Base-by-base conservation (phyloP, 2,329 filamentous ascomycete species). In the Aspergillus sergii region DNA sequence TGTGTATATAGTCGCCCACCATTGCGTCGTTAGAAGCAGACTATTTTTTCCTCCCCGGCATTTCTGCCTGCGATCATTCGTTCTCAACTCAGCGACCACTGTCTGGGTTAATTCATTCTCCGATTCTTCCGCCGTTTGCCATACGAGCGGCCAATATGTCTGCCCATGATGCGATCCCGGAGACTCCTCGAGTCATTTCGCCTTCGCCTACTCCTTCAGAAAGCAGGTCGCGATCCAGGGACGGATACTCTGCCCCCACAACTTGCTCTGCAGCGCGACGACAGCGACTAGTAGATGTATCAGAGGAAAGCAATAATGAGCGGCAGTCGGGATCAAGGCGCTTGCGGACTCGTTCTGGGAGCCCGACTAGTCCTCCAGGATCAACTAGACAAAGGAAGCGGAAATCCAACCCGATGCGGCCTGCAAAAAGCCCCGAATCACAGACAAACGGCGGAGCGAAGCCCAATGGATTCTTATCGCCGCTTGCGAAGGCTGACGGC, bases 131-230 rank as follows among this genome's bases (percentile, higher is more conserved):
- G 61, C 75, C 82, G 64, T 81, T 81, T 71, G 73, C 76, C 63
- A 69, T 73, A 32, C 68, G 64, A 69, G 34, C 68, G 57, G 60
- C 67, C 69, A 70, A 78, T 51, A 85, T 85, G 76, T 64, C 74
- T 50, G 80, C 82, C 55, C 80, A 82, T 71, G 81, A 86, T 67
- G 81, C 83, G 69, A 83, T 95, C 62, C 93, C 94, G 62, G 86
- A 86, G 62, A 95, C 91, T 61, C 93, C 93, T 72, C 90, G 93
- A 73, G 91, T 97, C 70, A 96, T 95, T 70, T 96, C 93, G 14
- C 93, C 94, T 46, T 95, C 93, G 60, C 93, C 94, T 46, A 90
- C 91, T 2, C 88, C 88, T 1, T 83, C 83, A 66, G 81, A 83
- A 48, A 67, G 57, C n/a, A 61, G 77, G 74, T 73, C 70, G 26